Conservation (phyloP, 768 basidiomycete genomes). For the Dioszegia aurantiaca region DNA sequence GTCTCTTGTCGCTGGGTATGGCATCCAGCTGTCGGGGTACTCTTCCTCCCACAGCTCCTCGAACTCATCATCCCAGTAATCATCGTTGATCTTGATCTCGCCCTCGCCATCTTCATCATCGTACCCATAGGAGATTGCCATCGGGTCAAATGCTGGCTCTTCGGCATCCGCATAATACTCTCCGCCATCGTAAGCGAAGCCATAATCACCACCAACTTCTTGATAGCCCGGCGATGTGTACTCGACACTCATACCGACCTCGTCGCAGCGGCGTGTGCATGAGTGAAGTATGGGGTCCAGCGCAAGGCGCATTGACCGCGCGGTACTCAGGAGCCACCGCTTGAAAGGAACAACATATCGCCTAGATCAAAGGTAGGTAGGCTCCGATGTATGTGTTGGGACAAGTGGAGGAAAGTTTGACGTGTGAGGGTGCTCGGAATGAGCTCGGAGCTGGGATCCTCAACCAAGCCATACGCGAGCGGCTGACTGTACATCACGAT, state of each 20-base stretch:
- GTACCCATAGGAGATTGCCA: not conserved
- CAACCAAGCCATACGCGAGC: not conserved
- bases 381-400: too few relatives aligned
- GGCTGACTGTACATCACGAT: not conserved
- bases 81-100: slow-evolving; percentile 13
- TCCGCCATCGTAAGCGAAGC: not conserved
- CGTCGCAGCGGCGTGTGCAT: too few relatives aligned
- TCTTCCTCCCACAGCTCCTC: slow-evolving; percentile 10
- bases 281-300: too few relatives aligned
- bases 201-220: too few relatives aligned
- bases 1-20: slow-evolving; percentile 18
- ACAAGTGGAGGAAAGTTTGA: not conserved
- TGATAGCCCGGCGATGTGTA: too few relatives aligned
- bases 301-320: too few relatives aligned
- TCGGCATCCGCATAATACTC: not conserved
- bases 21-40: slow-evolving; percentile 23
- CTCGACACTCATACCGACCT: too few relatives aligned
- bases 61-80: slow-evolving; percentile 3
- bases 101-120: not conserved
- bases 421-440: not conserved
- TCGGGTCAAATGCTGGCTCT: too few relatives aligned
- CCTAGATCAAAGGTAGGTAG: too few relatives aligned
- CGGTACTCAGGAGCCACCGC: too few relatives aligned
- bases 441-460: not conserved
- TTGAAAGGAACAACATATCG: too few relatives aligned